These are phyloP conservation scores for Aspergillus incahuasiensis DNA, from an alignment of 495 filamentous ascomycete species.

Conservation along the genomic window DNA sequence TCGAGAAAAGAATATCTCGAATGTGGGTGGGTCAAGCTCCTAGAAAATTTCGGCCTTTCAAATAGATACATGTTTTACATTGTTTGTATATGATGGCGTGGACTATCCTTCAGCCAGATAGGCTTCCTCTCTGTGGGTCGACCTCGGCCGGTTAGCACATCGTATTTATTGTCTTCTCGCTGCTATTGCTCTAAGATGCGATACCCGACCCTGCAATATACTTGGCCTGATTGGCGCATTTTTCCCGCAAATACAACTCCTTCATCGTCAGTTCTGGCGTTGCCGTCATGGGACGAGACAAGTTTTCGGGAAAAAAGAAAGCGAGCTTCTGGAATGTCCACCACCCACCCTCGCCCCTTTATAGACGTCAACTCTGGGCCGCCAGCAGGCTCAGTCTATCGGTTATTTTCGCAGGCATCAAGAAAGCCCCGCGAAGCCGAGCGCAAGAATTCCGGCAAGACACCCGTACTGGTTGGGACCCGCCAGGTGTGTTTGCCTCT, in stretches of 20 bases:
- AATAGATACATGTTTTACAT: not conserved
- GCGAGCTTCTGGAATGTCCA: not conserved
- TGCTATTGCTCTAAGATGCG: not conserved
- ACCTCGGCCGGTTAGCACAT: not conserved
- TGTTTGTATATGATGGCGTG: no score
- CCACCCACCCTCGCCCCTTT: not conserved
- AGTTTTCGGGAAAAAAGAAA: not conserved
- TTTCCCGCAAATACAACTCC: not conserved
- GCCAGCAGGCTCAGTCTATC: not conserved
- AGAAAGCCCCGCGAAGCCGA: constrained; percentile 1
- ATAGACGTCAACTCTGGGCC: not conserved
- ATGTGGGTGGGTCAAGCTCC: constrained; percentile 1
- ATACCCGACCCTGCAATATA: not conserved
- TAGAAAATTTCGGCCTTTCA: not conserved
- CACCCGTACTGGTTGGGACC: not conserved
- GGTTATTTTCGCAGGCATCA: not conserved
- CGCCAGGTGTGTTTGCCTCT: not conserved
- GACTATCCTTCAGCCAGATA: no score
- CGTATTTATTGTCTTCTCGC: no score
- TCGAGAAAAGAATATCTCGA: constrained; percentile 1
- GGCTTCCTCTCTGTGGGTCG: no score
- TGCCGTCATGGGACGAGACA: not conserved
- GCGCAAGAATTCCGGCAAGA: not conserved
- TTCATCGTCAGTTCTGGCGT: not conserved
- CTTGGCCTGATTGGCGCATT: not conserved